Evolutionary conservation across 768 basidiomycete species (phyloP).

Genomic region (Amanita pallidorosea): DNA sequence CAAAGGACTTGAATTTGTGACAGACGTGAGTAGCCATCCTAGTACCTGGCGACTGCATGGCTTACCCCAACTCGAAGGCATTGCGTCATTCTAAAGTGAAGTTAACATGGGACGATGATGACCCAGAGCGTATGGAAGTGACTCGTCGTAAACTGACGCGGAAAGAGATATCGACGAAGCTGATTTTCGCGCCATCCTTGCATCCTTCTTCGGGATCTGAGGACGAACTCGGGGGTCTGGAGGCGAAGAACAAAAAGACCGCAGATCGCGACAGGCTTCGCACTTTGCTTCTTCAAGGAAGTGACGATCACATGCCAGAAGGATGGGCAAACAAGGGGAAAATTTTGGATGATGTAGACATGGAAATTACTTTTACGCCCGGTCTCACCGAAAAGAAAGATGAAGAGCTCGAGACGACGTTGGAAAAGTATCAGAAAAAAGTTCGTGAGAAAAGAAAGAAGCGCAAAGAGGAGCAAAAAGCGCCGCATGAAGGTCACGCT

Average conservation of each 20-base stretch:
- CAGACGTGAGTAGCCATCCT: constrained; percentile 53
- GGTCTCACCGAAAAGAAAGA: constrained; percentile 52
- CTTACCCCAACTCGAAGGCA: constrained; percentile 40
- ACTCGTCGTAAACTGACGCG: constrained; percentile 70
- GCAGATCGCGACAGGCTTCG: constrained; percentile 62
- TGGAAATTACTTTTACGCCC: constrained; percentile 95
- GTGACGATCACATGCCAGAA: constrained; percentile 64
- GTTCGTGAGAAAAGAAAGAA: constrained; percentile 81
- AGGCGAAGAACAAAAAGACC: constrained; percentile 23
- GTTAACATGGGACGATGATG: constrained; percentile 97
- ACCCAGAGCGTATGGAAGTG: constrained; percentile 72
- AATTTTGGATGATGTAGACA: constrained; percentile 51
- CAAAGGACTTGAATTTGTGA: constrained; percentile 81
- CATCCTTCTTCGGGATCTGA: constrained; percentile 52
- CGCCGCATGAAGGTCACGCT: constrained; percentile 12
- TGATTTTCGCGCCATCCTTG: constrained; percentile 77
- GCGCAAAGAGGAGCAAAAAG: constrained; percentile 58
- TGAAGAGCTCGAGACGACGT: constrained; percentile 68
- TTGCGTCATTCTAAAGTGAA: constrained; percentile 97
- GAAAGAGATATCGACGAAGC: constrained; percentile 86
- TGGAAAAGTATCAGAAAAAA: constrained; percentile 85
- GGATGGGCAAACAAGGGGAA: constrained; percentile 58
- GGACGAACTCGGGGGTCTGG: constrained; percentile 25
- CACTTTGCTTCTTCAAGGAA: constrained; percentile 59
- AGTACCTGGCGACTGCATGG: neutral